A percentile compares a stretch with the other conserved stretches of the same genome.
These are phyloP conservation scores for Nidularia sp. DNA, from an alignment of 768 basidiomycete species.

Conservation along the genomic window DNA sequence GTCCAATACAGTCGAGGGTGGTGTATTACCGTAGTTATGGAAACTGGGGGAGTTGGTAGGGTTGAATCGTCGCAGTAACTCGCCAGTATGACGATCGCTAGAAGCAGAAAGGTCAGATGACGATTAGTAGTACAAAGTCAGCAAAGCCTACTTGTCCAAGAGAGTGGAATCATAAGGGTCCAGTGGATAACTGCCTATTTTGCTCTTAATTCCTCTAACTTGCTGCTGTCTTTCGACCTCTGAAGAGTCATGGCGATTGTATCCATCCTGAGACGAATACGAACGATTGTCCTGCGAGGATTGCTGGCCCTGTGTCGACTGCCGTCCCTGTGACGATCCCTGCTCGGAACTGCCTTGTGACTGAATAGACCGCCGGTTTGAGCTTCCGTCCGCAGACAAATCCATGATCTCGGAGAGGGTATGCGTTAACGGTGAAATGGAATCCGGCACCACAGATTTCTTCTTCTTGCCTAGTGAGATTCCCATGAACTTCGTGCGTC, in stretches of 20 bases:
- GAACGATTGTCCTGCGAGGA: too few relatives aligned
- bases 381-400: neutral
- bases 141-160: conserved; percentile 49
- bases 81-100: conserved; percentile 57
- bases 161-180: conserved; percentile 47
- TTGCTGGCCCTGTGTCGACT: too few relatives aligned
- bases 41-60: conserved; percentile 54
- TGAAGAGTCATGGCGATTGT: too few relatives aligned
- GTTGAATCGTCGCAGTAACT: conserved; percentile 52
- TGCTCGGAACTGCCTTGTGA: neutral
- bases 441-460: conserved; percentile 3
- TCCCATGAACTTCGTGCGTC: conserved; percentile 16
- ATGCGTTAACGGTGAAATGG: neutral
- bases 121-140: neutral
- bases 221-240: conserved; percentile 8
- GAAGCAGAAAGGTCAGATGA: conserved; percentile 3
- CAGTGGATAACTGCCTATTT: conserved; percentile 20
- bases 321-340: neutral
- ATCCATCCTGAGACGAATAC: too few relatives aligned
- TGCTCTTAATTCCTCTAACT: conserved; percentile 12
- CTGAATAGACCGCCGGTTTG: neutral
- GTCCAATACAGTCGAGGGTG: conserved; percentile 58
- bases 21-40: conserved; percentile 38
- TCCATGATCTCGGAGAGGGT: neutral
- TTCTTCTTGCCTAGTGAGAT: conserved; percentile 16